A percentile compares a stretch with the other conserved stretches of the same genome.
Conservation (phyloP, 768 basidiomycete species). For the Polyporus arcularius region DNA sequence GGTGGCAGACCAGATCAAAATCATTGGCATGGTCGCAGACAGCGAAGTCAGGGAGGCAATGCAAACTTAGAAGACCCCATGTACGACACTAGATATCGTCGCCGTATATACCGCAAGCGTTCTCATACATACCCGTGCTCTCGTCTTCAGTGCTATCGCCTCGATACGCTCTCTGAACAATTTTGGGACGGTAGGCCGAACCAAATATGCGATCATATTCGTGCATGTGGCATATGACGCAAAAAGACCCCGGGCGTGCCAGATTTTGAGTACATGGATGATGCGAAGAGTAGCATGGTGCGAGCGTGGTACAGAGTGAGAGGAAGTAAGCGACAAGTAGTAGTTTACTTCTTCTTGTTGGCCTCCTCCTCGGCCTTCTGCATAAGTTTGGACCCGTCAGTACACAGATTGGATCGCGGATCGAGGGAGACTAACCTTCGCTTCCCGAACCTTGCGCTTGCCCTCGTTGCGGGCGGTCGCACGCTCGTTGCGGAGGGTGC, state of each 20-base stretch:
- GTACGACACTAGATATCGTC: neutral
- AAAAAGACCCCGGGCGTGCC: slow-evolving; percentile 31
- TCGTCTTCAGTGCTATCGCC: neutral
- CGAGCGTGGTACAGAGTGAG: slow-evolving; percentile 16
- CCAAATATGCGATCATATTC: slow-evolving; percentile 23
- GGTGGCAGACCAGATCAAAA: slow-evolving; percentile 85
- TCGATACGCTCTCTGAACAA: neutral
- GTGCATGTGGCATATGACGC: slow-evolving; percentile 38
- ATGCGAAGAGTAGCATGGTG: slow-evolving; percentile 28
- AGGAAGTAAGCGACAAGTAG: slow-evolving; percentile 23
- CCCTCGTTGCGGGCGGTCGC: slow-evolving; percentile 85
- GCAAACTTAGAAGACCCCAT: slow-evolving; percentile 28
- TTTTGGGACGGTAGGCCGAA: slow-evolving; percentile 5
- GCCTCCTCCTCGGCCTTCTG: slow-evolving; percentile 93
- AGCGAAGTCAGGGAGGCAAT: slow-evolving; percentile 69
- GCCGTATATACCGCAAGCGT: neutral
- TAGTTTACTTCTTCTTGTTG: slow-evolving; percentile 81
- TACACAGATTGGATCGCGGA: neutral
- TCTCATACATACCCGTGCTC: too few relatives aligned
- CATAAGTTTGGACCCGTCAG: slow-evolving; percentile 23
- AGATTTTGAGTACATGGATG: slow-evolving; percentile 39
- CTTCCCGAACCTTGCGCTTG: slow-evolving; percentile 79
- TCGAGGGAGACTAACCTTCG: slow-evolving; percentile 61
- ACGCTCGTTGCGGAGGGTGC: slow-evolving; percentile 82
- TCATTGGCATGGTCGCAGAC: slow-evolving; percentile 81